Evolutionary conservation across 352 stramenopile species (phyloP).

Genomic region (Phytophthora megakarya): DNA sequence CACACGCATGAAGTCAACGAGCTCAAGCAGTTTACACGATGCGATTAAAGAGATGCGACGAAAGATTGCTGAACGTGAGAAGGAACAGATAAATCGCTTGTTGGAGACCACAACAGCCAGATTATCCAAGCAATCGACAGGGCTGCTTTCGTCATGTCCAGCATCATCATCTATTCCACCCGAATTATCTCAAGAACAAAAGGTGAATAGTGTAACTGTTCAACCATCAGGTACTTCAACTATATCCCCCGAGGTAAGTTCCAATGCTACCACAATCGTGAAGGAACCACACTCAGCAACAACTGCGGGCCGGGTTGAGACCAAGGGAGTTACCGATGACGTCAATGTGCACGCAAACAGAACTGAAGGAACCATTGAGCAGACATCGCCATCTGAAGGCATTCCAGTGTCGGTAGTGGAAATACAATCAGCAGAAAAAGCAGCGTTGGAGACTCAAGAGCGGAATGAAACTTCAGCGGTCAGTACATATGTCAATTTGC

Average conservation of each 20-base stretch:
- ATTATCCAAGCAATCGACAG: slow-evolving; percentile 22
- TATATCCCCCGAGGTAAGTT: slow-evolving; percentile 5
- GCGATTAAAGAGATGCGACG: slow-evolving; percentile 61
- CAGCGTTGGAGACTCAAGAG: slow-evolving; percentile 9
- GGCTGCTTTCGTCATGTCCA: slow-evolving; percentile 19
- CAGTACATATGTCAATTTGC: slow-evolving; percentile 39
- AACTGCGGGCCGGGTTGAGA: neutral
- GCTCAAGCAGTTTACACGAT: slow-evolving; percentile 21
- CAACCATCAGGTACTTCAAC: neutral
- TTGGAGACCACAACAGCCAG: slow-evolving; percentile 19
- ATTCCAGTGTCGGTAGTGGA: neutral
- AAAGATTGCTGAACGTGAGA: slow-evolving; percentile 63
- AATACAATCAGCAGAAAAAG: slow-evolving; percentile 7
- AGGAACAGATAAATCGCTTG: slow-evolving; percentile 34
- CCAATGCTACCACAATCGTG: neutral
- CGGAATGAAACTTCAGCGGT: slow-evolving; percentile 29
- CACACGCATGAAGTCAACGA: slow-evolving; percentile 7
- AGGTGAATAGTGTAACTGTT: slow-evolving; percentile 10
- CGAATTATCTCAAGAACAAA: slow-evolving; percentile 4
- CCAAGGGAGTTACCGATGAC: neutral
- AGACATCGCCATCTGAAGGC: neutral
- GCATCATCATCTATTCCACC: slow-evolving; percentile 20
- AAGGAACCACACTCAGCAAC: neutral
- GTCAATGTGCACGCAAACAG: slow-evolving; percentile 5
- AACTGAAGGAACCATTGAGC: slow-evolving; percentile 2